Percentiles rank a stretch among this genome's conserved stretches.
phyloP scores from a whole-genome alignment of 306 rosid genomes.

The Cotoneaster glaucophyllus region DNA sequence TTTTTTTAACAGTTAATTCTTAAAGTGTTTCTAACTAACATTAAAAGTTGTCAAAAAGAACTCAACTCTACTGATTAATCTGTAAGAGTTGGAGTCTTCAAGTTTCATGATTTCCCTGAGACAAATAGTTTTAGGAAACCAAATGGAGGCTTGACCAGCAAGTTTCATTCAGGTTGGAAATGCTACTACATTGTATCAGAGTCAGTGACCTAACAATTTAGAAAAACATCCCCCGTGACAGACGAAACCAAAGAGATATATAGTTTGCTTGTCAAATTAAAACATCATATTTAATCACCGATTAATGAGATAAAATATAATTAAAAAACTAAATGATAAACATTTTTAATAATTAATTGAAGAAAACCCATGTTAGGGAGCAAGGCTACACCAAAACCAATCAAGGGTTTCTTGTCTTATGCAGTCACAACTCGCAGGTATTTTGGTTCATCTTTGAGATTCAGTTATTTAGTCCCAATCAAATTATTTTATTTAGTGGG shows the following conservation, averaged over 20 bases:
- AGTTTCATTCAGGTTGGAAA: neutral
- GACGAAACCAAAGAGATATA: slow-evolving; percentile 17
- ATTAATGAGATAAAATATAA: slow-evolving; percentile 11
- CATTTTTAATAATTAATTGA: slow-evolving; percentile 20
- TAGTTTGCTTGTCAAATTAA: slow-evolving; percentile 33
- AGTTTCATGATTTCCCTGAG: neutral
- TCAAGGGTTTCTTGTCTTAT: slow-evolving; percentile 40
- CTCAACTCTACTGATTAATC: neutral
- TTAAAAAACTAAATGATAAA: slow-evolving; percentile 7
- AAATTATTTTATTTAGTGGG: slow-evolving; percentile 7
- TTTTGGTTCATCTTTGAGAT: slow-evolving; percentile 12
- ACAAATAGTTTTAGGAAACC: neutral
- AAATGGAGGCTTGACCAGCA: neutral
- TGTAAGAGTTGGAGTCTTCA: neutral
- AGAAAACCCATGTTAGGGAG: slow-evolving; percentile 55
- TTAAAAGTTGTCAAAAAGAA: neutral
- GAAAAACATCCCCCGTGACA: slow-evolving; percentile 16
- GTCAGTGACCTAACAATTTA: slow-evolving; percentile 14
- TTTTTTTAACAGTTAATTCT: too few relatives aligned
- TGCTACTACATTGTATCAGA: neutral
- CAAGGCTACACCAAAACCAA: slow-evolving; percentile 33
- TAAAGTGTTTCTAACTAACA: neutral
- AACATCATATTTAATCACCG: slow-evolving; percentile 9
- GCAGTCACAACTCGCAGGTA: slow-evolving; percentile 27
- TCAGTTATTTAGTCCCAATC: neutral